Evolutionary conservation across 2,329 filamentous ascomycete genomes (phyloP).

Genomic region (Colletotrichum incanum): DNA sequence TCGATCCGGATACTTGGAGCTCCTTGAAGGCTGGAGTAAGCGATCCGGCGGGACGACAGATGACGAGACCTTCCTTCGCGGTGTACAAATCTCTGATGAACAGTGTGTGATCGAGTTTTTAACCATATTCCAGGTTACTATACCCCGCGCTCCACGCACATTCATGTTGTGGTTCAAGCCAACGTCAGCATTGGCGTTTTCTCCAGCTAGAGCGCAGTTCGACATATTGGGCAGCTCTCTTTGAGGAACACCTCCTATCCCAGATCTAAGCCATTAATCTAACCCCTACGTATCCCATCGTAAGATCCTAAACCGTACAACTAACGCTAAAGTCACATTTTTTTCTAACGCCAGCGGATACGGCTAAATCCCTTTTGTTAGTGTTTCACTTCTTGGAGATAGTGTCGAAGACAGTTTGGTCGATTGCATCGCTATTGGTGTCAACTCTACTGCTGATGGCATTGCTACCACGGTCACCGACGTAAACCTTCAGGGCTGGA

Average conservation of each 20-base stretch:
- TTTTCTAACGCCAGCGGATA: slow-evolving; percentile 62
- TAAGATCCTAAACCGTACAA: slow-evolving; percentile 14
- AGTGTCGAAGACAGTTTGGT: slow-evolving; percentile 60
- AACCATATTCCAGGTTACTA: slow-evolving; percentile 63
- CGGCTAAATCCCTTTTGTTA: slow-evolving; percentile 63
- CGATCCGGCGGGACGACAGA: slow-evolving; percentile 38
- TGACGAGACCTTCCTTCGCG: slow-evolving; percentile 53
- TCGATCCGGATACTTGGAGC: not conserved
- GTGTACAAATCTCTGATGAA: slow-evolving; percentile 56
- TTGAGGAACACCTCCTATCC: slow-evolving; percentile 19
- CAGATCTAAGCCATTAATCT: slow-evolving; percentile 10
- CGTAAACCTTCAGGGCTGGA: slow-evolving; percentile 11
- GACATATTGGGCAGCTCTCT: slow-evolving; percentile 30
- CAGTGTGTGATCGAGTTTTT: slow-evolving; percentile 61
- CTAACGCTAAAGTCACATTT: slow-evolving; percentile 54
- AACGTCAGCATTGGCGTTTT: slow-evolving; percentile 52
- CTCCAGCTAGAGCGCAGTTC: slow-evolving; percentile 48
- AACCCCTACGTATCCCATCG: slow-evolving; percentile 25
- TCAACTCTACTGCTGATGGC: slow-evolving; percentile 48
- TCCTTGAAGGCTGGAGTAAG: slow-evolving; percentile 13
- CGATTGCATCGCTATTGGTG: slow-evolving; percentile 62
- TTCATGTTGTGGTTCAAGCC: slow-evolving; percentile 60
- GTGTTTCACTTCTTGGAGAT: slow-evolving; percentile 67
- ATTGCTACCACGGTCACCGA: slow-evolving; percentile 2
- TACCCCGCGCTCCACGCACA: slow-evolving; percentile 61